phyloP scores from a whole-genome alignment of 164 flowering plant species.

The Kalanchoe fedtschenkoi region DNA sequence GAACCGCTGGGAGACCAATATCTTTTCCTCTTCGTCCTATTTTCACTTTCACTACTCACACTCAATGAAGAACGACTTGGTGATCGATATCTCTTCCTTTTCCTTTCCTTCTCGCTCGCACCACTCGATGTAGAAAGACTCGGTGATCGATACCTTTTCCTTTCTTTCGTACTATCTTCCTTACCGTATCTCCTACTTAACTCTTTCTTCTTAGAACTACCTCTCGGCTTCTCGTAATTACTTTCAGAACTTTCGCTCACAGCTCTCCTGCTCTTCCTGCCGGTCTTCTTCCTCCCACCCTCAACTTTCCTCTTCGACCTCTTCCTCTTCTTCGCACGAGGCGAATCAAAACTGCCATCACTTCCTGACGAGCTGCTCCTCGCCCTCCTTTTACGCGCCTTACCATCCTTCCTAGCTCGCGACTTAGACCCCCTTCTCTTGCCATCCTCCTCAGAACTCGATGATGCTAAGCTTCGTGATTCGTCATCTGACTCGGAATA shows the following conservation, averaged over 20 bases:
- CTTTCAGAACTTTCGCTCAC: slow-evolving; percentile 34
- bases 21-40: slow-evolving; percentile 14
- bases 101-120: slow-evolving; percentile 9
- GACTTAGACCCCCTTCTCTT: slow-evolving; percentile 33
- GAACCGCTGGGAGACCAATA: slow-evolving; percentile 39
- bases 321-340: slow-evolving; percentile 27
- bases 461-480: too few species aligned
- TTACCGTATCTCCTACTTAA: slow-evolving; percentile 12
- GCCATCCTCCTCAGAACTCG: slow-evolving; percentile 28
- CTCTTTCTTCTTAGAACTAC: slow-evolving; percentile 23
- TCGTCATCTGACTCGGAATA: slow-evolving; percentile 28
- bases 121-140: slow-evolving; percentile 30
- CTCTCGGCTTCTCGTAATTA: slow-evolving; percentile 18
- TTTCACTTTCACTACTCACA: slow-evolving; percentile 5
- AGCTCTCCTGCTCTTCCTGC: slow-evolving; percentile 37
- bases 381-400: slow-evolving; percentile 33
- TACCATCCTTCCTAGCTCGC: slow-evolving; percentile 18
- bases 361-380: slow-evolving; percentile 24
- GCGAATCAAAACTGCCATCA: slow-evolving; percentile 22
- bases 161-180: slow-evolving; percentile 5
- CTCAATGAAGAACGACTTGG: background rate
- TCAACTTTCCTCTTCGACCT: slow-evolving; percentile 23
- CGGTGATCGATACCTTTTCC: slow-evolving; percentile 25
- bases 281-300: slow-evolving; percentile 26
- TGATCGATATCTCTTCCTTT: slow-evolving; percentile 18